Conservation (phyloP, 371 early-diverging fungal species). For the Rhizopus microsporus region DNA sequence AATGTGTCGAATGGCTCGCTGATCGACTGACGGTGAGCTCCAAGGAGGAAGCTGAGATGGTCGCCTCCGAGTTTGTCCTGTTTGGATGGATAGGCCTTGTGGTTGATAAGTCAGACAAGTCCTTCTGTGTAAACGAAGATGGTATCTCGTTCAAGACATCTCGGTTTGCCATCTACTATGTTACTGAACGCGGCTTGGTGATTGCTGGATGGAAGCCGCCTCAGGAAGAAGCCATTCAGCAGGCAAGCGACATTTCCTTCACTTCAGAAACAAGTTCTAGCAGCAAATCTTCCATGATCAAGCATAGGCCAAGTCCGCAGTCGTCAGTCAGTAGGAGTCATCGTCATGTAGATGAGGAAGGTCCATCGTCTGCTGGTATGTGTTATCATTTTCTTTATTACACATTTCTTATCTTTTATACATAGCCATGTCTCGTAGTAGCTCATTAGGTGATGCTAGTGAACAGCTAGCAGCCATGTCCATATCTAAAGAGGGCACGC, state of each 20-base stretch:
- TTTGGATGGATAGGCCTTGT: conserved; percentile 61
- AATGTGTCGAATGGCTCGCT: conserved; percentile 60
- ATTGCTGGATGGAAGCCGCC: conserved; percentile 52
- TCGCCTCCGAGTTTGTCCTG: conserved; percentile 60
- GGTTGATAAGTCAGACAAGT: conserved; percentile 44
- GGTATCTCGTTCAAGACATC: conserved; percentile 41
- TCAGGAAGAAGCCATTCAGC: conserved; percentile 1
- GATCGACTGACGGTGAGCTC: conserved; percentile 61
- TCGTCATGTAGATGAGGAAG: no score
- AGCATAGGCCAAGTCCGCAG: background rate
- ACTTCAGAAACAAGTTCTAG: background rate
- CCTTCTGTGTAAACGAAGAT: conserved; percentile 22
- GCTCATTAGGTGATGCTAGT: background rate
- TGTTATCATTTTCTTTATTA: no score
- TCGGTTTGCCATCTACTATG: conserved; percentile 56
- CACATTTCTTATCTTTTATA: no score
- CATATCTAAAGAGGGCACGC: background rate
- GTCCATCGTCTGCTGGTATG: no score
- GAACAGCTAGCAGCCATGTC: background rate
- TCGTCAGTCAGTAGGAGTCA: background rate
- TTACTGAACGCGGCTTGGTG: conserved; percentile 57
- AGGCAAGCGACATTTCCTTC: conserved; percentile 14
- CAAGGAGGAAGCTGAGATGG: conserved; percentile 57
- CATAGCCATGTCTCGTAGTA: background rate
- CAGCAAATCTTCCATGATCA: no score